Evolutionary conservation across 305 asterid species (phyloP), one percentile per base, ranked within the genome.

Genomic region (Fraxinus sp.): DNA sequence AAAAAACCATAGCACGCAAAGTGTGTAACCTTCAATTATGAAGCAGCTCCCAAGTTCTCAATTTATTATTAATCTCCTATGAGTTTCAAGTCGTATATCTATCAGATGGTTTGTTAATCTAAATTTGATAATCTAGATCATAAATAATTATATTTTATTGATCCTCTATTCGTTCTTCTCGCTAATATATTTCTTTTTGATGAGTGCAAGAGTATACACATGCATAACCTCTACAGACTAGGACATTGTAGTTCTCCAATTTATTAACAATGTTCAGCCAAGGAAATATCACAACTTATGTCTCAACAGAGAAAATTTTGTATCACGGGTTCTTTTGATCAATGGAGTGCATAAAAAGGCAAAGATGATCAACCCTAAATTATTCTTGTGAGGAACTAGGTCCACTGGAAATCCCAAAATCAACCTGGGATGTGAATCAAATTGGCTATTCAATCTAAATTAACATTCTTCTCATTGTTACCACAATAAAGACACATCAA

Each of bases 11-110:
- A 33, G 76, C 76, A 72, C 22, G 13, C 20, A n/a, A 32, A 62
- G 71, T 79, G 74, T 66, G 73, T 70, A 83, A 62, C 73, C 75
- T 66, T 55, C 36, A 77, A 75, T 82, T 76, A 77, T 71, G 13
- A 76, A 24, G 36, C 66, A 81, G 55, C 7, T 76, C 71, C 82
- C 22, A 77, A 75, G 76, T 78, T 79, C 37, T 79, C 71, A 36
- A 79, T 66, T 62, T 76, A 20, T 46, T 37, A 79, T 37, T 78
- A 77, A 44, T 76, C 74, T 76, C 26, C 33, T 24, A 82, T 22
- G 22, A 44, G 8, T 33, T 73, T 36, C 44, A 59, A 70, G 52
- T 35, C 37, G 14, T 44, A 70, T 35, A 72, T 35, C 46, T 32
- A 13, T 32, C 71, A 76, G 44, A 36, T 52, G 71, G 62, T 37